These are phyloP conservation scores for Raffaelea albimanens DNA, from an alignment of 2,329 filamentous ascomycete species.

Conservation along the genomic window DNA sequence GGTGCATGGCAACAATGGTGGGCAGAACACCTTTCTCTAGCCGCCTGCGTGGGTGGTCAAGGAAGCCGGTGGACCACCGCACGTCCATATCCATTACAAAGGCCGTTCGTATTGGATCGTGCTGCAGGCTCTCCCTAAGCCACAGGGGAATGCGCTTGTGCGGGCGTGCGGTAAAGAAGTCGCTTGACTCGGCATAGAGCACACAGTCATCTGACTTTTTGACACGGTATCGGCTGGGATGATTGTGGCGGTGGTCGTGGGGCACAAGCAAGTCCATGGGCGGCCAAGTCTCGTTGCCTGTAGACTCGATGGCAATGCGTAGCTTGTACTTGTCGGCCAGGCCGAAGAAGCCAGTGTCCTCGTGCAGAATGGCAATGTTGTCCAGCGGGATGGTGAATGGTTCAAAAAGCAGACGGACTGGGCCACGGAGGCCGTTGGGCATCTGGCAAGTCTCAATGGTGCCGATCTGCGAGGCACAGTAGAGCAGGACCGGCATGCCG, in stretches of 20 bases:
- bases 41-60: conserved; percentile 19
- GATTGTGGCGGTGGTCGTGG: neutral
- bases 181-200: conserved; percentile 29
- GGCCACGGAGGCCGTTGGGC: conserved; percentile 32
- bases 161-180: conserved; percentile 28
- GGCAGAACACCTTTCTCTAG: conserved; percentile 33
- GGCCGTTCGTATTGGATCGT: conserved; percentile 24
- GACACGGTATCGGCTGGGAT: neutral
- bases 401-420: conserved; percentile 38
- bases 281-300: conserved; percentile 41
- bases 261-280: conserved; percentile 31
- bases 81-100: conserved; percentile 41
- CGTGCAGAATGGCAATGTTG: conserved; percentile 38
- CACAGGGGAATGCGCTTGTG: conserved; percentile 21
- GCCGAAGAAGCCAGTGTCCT: conserved; percentile 36
- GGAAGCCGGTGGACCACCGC: conserved; percentile 33
- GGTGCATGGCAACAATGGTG: conserved; percentile 33
- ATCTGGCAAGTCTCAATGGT: conserved; percentile 41
- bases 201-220: conserved; percentile 14
- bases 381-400: conserved; percentile 45
- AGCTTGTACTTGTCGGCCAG: conserved; percentile 41
- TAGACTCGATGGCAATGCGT: conserved; percentile 42
- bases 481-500: conserved; percentile 32
- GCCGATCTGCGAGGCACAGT: conserved; percentile 46
- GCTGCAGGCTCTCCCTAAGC: conserved; percentile 25